Base-by-base conservation (phyloP, 495 filamentous ascomycete species). In the Trichoderma reesei region DNA sequence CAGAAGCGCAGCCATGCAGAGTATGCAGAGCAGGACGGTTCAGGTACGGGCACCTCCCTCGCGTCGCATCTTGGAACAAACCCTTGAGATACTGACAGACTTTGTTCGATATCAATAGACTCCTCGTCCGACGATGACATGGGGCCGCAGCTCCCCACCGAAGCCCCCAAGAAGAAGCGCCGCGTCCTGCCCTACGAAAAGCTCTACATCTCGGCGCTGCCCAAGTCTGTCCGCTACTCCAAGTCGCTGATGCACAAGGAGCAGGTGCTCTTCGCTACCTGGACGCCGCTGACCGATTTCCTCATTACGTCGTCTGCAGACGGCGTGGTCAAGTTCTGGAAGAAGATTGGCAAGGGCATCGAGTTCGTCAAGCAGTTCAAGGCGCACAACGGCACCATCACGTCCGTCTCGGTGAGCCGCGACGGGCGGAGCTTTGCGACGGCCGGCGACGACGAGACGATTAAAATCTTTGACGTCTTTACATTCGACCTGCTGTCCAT, bases 221-320 rank as follows among this genome's bases (percentile, higher is more conserved):
- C 94, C 4, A 83, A 85, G 42, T 89, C 89, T 51, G 65, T 82
- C 18, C 87, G 90, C 13, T 99, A 99, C 75, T 96, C 90, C 59
- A 96, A 92, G 71, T 98, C 94, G 37, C 79, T 99, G 67, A 99
- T 99, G 94, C 94, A 99, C 79, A 92, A 93, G 74, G 94, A 98
- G 65, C 91, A 96, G 76, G 76, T 98, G 60, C 83, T 87, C 44
- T 97, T 90, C 68, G 82, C 90, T 65, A 92, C 88, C 5, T 83
- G 97, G 65, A 94, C 95, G 1, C 94, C 92, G 1, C 78, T 83
- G 48, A 96, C 94, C 63, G 94, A 96, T 65, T 98, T 99, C 71
- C 76, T 98, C 34, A 93, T 99, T 61, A 98, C 94, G 3, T 90
- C 86, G 67, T 97, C 92, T 3, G 76, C 90, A 18, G 93, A 99